Conservation (phyloP, 805 yeast genomes). For the Pichia thaimueangensis region DNA sequence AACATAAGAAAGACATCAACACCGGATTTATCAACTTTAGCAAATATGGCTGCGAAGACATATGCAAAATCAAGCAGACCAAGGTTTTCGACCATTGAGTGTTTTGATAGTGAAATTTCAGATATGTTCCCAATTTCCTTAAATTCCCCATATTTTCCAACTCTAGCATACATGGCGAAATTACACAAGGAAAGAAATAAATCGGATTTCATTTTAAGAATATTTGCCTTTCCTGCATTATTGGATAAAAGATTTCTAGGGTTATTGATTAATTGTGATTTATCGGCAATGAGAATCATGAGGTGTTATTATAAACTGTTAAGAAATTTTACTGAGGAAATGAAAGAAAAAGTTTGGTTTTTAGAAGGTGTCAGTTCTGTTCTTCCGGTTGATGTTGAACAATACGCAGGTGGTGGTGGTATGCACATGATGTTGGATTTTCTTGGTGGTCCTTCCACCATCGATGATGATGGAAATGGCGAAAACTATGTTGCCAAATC, state of each 20-base stretch:
- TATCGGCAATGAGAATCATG: conserved; percentile 86
- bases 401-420: conserved; percentile 85
- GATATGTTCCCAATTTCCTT: conserved; percentile 83
- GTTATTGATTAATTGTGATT: conserved; percentile 75
- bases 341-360: conserved; percentile 90
- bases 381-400: conserved; percentile 86
- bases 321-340: conserved; percentile 74
- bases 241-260: conserved; percentile 76
- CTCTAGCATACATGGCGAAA: conserved; percentile 80
- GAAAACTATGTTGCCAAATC: conserved; percentile 39
- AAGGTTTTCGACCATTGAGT: conserved; percentile 53
- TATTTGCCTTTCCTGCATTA: conserved; percentile 90
- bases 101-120: conserved; percentile 80
- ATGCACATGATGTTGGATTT: conserved; percentile 90
- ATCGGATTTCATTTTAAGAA: conserved; percentile 77
- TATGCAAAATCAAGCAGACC: conserved; percentile 16
- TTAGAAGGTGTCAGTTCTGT: conserved; percentile 86
- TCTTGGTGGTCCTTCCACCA: conserved; percentile 55
- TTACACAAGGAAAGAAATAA: conserved; percentile 75
- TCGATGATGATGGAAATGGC: conserved; percentile 26
- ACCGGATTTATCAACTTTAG: conserved; percentile 26
- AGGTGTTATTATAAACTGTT: conserved; percentile 78
- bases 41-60: conserved; percentile 10
- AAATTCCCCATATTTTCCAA: conserved; percentile 80
- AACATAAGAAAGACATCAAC: background rate